Conservation (phyloP, 2,329 filamentous ascomycete genomes). For the Davidsoniella eucalypti region DNA sequence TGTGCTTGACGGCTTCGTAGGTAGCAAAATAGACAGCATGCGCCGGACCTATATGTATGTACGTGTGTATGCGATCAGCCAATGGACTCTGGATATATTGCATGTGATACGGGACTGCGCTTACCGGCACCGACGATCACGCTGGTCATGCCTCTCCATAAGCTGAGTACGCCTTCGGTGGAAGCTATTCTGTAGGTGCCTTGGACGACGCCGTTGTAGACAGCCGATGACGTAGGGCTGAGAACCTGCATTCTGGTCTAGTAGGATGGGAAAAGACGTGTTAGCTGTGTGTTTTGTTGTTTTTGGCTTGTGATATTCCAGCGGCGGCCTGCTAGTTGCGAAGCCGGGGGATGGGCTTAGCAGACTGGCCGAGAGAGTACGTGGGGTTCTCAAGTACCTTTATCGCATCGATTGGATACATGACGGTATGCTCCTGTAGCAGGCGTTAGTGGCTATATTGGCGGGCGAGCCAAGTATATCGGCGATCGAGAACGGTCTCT, state of each 20-base stretch:
- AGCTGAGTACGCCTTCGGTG: conserved; percentile 72
- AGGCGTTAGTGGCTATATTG: not conserved
- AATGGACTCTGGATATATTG: conserved; percentile 1
- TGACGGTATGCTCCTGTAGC: conserved; percentile 81
- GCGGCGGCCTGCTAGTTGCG: not conserved
- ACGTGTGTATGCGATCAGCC: conserved; percentile 29
- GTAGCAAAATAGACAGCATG: conserved; percentile 98
- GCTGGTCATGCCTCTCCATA: conserved; percentile 95
- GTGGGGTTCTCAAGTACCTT: conserved; percentile 45
- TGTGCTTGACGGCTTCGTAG: conserved; percentile 91
- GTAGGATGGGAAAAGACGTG: not conserved
- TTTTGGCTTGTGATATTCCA: not conserved
- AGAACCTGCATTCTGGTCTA: conserved; percentile 97
- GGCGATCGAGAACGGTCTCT: conserved; percentile 20
- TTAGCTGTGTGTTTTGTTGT: not conserved
- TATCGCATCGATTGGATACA: conserved; percentile 96
- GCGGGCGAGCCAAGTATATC: conserved; percentile 3
- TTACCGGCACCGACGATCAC: conserved; percentile 87
- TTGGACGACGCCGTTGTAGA: conserved; percentile 82
- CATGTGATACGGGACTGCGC: conserved; percentile 17
- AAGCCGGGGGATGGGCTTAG: not conserved
- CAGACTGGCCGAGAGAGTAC: not conserved
- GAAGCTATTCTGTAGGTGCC: conserved; percentile 84
- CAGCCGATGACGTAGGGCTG: conserved; percentile 61
- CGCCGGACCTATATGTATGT: conserved; percentile 54